These are phyloP conservation scores for Gonium pectorale DNA, from an alignment of 139 green algal genomes.

Conservation along the genomic window DNA sequence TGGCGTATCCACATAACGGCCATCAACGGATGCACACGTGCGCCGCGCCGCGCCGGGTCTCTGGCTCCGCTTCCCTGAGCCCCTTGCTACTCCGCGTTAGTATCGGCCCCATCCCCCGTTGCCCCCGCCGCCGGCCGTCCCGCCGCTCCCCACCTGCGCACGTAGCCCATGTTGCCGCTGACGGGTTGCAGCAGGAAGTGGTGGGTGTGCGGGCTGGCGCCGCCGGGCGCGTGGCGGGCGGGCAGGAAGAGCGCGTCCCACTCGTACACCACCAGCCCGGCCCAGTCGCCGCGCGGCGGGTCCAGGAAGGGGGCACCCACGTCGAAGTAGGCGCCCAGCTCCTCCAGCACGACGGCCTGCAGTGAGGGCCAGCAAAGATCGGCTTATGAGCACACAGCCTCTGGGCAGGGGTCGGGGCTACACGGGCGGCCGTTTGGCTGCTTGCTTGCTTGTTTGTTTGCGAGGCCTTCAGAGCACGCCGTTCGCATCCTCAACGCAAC, in stretches of 20 bases:
- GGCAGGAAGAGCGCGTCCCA: conserved; percentile 86
- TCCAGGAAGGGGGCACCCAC: conserved; percentile 64
- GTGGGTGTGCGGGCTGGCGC: conserved; percentile 26
- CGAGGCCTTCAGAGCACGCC: too few relatives aligned
- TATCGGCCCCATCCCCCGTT: too few relatives aligned
- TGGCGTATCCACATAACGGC: too few relatives aligned
- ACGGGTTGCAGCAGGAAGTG: conserved; percentile 81
- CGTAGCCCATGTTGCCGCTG: conserved; percentile 72
- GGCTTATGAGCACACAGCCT: not conserved
- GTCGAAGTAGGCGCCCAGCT: conserved; percentile 88
- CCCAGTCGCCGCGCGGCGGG: conserved; percentile 60
- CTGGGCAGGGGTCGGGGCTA: not conserved
- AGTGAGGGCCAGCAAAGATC: not conserved
- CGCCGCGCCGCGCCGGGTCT: too few relatives aligned
- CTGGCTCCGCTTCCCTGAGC: too few relatives aligned
- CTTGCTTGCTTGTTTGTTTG: too few relatives aligned
- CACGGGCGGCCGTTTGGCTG: too few relatives aligned
- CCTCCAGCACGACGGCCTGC: conserved; percentile 74
- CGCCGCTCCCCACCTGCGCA: conserved; percentile 47
- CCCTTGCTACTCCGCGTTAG: too few relatives aligned
- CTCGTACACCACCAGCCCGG: conserved; percentile 52
- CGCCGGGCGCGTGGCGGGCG: conserved; percentile 34
- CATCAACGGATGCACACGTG: too few relatives aligned
- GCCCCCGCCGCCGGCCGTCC: too few relatives aligned
- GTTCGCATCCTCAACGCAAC: too few relatives aligned